Base-by-base conservation (phyloP, 1,284 basidiomycete species). In the Malassezia japonica region DNA sequence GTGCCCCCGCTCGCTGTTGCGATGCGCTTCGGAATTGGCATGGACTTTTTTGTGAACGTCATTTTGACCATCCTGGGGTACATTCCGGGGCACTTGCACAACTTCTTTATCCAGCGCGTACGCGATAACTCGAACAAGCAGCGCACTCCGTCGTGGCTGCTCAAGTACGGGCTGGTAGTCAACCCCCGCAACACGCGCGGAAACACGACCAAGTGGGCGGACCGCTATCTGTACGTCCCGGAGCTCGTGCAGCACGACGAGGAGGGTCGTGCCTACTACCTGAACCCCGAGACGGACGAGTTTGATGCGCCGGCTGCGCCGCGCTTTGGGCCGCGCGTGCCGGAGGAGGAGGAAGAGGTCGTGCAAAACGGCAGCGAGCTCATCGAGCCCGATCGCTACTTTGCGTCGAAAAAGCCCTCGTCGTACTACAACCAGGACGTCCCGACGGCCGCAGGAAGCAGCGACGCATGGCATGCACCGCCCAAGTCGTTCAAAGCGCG, bases 11-110 rank as follows among this genome's bases (percentile, higher is more conserved):
- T 71, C 8, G 92, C 92, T 56, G 89, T 98, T 34, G 86, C 88
- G 27, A 84, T 88, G 24, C 81, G 92, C 50, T 98, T 98, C 75
- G 92, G 92, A 24, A 82, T 96, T 62, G 90, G 88, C 4, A 76
- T 75, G 36, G 92, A 95, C 75, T 92, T 96, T 75, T 91, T 86
- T 80, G 77, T 96, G 65, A 98, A 98, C 74, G 74, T 89, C 16
- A 67, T 96, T 62, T 75, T 92, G 44, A 94, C 89, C 27, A 80
- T 95, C 53, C 84, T 82, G 70, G 92, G 92, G 24, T 70, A 69
- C 48, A 61, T 70, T 53, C 64, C 57, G 8, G 55, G 57, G 48
- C 87, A 90, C 69, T 6, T 53, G 4, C 51, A 54, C 23, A 54
- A 54, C 47, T 54, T 48, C 18, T 54, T 54, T 23, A 31, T 53